Base-by-base conservation (phyloP, 805 yeast species). In the Vanderwaltozyma verrucispora region DNA sequence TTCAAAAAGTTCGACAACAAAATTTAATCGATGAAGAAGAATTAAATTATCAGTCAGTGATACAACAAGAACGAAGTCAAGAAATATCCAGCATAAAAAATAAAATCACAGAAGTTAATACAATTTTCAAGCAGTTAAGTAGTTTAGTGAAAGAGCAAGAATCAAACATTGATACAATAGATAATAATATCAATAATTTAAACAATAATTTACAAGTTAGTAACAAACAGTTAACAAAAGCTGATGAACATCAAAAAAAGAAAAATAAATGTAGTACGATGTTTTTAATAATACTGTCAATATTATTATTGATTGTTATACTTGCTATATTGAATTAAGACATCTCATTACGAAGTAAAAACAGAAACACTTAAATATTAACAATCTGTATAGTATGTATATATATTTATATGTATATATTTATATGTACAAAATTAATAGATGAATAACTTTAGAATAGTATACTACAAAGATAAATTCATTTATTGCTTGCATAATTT, bases 81-180 rank as follows among this genome's bases (percentile, higher is more conserved):
- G 92, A 85, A 43, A 81, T 88, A 24, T 65, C 68, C 23, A 77
- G 74, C 43, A 79, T 87, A 8, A 77, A 80, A 30, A 74, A 75
- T 30, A 94, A 95, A 0, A 85, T 87, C 10, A 72, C 69, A 37
- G 96, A 88, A 46, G 84, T 88, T 30, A 87, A 88, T 56, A 70
- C 86, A 9, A 87, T 88, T 4, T 87, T 86, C 56, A 76, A 77
- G 46, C 95, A 87, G 50, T 59, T 88, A 39, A 86, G 87, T 13
- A 71, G 75, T 28, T 63, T 88, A 49, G 92, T 88, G 2, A 67
- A 71, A 36, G 88, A 85, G 56, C 96, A 88, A 55, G 95, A 95
- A 5, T 77, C 73, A 23, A 87, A 83, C 47, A 69, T 88, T 14
- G 94, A 86, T 51, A 75, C 87, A 0, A 75, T 88, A 14, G 96